phyloP scores from a whole-genome alignment of 768 basidiomycete species.

The Auricularia auricula-judae region DNA sequence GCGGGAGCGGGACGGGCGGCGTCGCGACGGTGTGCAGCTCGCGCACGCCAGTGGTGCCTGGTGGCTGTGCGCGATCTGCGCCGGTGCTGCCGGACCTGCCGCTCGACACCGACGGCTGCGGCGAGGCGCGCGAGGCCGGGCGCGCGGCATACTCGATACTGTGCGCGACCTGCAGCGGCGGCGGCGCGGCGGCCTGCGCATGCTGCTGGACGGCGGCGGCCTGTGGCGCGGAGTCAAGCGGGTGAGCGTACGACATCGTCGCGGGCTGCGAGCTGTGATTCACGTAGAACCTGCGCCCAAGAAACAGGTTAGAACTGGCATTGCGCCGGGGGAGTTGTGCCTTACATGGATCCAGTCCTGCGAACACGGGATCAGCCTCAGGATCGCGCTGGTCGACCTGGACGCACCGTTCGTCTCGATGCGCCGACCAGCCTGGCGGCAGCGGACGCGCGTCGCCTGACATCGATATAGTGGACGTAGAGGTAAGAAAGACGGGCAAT shows the following conservation, averaged over 20 bases:
- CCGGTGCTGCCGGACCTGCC: not conserved
- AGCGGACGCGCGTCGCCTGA: not conserved
- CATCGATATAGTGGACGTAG: not conserved
- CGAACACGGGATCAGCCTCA: not conserved
- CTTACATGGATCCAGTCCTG: not conserved
- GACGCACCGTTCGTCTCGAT: not conserved
- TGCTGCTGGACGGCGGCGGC: not conserved
- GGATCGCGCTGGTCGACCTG: not conserved
- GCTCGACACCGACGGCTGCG: not conserved
- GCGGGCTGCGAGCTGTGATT: not conserved
- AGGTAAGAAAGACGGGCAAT: not conserved
- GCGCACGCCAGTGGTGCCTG: not conserved
- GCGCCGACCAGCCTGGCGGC: not conserved
- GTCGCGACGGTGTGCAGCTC: not conserved
- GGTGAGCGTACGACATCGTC: not conserved
- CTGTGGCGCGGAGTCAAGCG: not conserved
- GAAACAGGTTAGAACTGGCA: not conserved
- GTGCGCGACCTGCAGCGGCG: not conserved
- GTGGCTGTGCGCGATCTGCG: not conserved
- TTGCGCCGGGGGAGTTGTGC: not conserved
- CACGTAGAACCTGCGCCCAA: not conserved
- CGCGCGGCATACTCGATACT: not conserved
- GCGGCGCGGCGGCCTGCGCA: not conserved
- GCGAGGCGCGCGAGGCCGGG: not conserved
- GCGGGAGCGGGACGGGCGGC: not conserved